A percentile compares a stretch with the other conserved stretches of the same genome.
phyloP scores from a whole-genome alignment of 2,329 filamentous ascomycete species.

The Cytospora paraplurivora region DNA sequence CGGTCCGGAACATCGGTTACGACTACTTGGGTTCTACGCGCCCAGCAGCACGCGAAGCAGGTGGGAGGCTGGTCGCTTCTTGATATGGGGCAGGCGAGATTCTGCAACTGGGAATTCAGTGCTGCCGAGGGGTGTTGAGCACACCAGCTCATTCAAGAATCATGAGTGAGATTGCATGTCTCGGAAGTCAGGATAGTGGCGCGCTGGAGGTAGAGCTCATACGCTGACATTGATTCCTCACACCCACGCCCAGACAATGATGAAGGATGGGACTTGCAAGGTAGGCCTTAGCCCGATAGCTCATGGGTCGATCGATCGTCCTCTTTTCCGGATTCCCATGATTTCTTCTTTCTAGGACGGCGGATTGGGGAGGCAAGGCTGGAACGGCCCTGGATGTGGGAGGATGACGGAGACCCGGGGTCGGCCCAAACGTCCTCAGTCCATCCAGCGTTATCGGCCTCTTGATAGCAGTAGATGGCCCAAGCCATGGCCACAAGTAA shows the following conservation, averaged over 20 bases:
- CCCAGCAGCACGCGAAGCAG: not conserved
- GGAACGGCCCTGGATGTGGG: conserved; percentile 6
- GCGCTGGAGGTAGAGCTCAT: conserved; percentile 10
- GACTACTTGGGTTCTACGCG: not conserved
- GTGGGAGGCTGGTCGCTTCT: not conserved
- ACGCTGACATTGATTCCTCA: conserved; percentile 8
- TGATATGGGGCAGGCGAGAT: not conserved
- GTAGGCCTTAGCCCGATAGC: conserved; percentile 15
- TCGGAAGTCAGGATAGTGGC: conserved; percentile 16
- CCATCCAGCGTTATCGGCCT: conserved; percentile 4
- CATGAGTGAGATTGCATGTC: conserved; percentile 22
- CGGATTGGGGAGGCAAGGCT: not conserved
- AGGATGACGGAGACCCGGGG: conserved; percentile 3
- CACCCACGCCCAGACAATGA: not conserved
- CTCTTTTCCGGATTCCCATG: conserved; percentile 14
- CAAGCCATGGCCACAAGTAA: not conserved
- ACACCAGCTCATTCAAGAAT: conserved; percentile 10
- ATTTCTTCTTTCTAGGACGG: not conserved
- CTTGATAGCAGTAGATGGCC: conserved; percentile 1
- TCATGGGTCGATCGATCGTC: conserved; percentile 7
- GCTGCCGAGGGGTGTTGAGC: not conserved
- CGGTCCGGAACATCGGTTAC: not conserved
- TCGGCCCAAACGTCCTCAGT: conserved; percentile 7
- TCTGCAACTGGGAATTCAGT: not conserved
- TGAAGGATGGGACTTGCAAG: not conserved